Percentiles rank a stretch among this genome's conserved stretches.
Evolutionary conservation across 371 early-diverging fungal species (phyloP).

Genomic region (Mucor lusitanicus): DNA sequence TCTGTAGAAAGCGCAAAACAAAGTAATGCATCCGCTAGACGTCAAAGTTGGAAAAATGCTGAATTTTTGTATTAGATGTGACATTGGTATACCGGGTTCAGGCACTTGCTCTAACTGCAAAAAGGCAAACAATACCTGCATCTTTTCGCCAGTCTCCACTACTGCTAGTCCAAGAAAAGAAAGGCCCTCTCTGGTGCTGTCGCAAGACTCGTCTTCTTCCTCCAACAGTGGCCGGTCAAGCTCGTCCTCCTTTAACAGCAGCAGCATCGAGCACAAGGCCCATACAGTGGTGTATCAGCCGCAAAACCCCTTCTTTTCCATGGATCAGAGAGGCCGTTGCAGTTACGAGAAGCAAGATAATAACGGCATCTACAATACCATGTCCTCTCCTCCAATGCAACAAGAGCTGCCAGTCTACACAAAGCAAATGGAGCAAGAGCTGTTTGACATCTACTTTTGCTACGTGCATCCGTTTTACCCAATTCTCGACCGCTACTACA

Average conservation of each 20-base stretch:
- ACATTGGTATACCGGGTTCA: conserved; percentile 37
- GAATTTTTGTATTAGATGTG: no score
- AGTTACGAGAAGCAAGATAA: conserved; percentile 16
- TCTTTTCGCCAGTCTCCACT: conserved; percentile 20
- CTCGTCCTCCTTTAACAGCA: neutral
- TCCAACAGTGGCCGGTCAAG: neutral
- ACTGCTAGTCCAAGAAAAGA: neutral
- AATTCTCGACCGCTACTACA: conserved; percentile 31
- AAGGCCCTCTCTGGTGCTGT: neutral
- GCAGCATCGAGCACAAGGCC: neutral
- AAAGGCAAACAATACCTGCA: conserved; percentile 20
- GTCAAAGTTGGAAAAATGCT: neutral
- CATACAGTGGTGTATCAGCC: no score
- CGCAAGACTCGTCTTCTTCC: neutral
- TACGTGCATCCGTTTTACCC: conserved; percentile 68
- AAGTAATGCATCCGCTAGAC: conserved; percentile 27
- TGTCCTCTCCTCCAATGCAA: neutral
- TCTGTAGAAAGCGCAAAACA: conserved; percentile 47
- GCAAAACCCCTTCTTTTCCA: conserved; percentile 15
- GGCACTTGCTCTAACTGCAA: conserved; percentile 41
- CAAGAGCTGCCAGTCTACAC: neutral
- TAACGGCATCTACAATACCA: neutral
- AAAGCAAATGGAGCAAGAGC: conserved; percentile 40
- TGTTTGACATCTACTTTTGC: conserved; percentile 64
- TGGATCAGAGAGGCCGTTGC: conserved; percentile 18